Conservation (phyloP, 2,329 filamentous ascomycete species). For the Huntiella moniliformis region DNA sequence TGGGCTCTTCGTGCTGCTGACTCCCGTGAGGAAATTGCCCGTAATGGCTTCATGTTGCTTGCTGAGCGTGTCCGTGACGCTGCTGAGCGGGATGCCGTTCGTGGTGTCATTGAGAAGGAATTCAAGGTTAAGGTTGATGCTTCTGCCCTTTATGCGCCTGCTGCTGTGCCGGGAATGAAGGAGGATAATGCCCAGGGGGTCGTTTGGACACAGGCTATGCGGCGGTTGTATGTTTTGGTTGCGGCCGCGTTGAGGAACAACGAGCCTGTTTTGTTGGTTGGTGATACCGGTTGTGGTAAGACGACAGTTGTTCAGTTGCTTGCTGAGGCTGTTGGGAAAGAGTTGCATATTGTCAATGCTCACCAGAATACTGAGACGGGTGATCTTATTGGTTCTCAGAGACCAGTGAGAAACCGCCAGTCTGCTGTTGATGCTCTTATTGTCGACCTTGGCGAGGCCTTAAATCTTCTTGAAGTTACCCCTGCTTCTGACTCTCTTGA, state of each 20-base stretch:
- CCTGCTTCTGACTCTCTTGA: constrained; percentile 1
- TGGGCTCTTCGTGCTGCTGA: constrained; percentile 81
- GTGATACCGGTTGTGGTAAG: constrained; percentile 94
- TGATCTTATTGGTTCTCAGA: constrained; percentile 86
- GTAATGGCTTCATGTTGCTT: constrained; percentile 90
- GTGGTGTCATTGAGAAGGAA: constrained; percentile 69
- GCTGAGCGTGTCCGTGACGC: constrained; percentile 85
- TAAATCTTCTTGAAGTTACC: constrained; percentile 22
- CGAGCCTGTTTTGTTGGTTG: constrained; percentile 84
- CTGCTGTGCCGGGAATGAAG: constrained; percentile 20
- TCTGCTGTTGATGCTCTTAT: constrained; percentile 48
- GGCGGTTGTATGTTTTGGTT: constrained; percentile 77
- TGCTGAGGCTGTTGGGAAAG: constrained; percentile 57
- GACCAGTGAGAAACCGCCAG: constrained; percentile 72
- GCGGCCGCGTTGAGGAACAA: constrained; percentile 70
- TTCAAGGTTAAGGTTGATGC: constrained; percentile 75
- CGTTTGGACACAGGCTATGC: constrained; percentile 93
- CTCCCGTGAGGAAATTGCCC: constrained; percentile 69
- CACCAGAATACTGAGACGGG: constrained; percentile 97
- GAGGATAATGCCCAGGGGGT: constrained; percentile 40
- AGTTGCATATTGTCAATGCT: constrained; percentile 81
- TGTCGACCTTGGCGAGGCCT: constrained; percentile 34
- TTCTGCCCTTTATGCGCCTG: constrained; percentile 50
- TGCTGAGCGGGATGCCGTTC: constrained; percentile 71
- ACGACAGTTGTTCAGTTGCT: constrained; percentile 90